These are phyloP conservation scores for Alternaria atra DNA, from an alignment of 2,329 filamentous ascomycete genomes.

Conservation along the genomic window DNA sequence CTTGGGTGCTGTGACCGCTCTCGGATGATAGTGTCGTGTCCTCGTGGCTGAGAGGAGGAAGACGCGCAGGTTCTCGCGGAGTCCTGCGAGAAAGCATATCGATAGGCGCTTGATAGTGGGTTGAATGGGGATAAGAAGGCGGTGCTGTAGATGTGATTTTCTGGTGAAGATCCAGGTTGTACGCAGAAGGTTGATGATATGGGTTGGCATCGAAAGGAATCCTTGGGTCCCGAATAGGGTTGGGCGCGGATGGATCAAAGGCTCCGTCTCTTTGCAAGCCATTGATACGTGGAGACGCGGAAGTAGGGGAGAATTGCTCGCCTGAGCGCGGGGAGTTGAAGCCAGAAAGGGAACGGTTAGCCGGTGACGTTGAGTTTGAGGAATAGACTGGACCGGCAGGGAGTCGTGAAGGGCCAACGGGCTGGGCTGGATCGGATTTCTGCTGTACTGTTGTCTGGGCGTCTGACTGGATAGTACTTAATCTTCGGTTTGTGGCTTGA, in stretches of 20 bases:
- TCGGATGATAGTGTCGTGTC: slow-evolving; percentile 54
- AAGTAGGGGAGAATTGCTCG: slow-evolving; percentile 48
- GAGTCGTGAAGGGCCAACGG: slow-evolving; percentile 34
- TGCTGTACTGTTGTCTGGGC: slow-evolving; percentile 25
- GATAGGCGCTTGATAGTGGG: slow-evolving; percentile 34
- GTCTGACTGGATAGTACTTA: slow-evolving; percentile 41
- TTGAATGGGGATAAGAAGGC: slow-evolving; percentile 24
- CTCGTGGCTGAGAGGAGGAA: slow-evolving; percentile 50
- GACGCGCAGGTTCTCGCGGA: slow-evolving; percentile 37
- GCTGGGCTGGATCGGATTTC: slow-evolving; percentile 40
- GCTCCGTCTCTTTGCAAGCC: slow-evolving; percentile 36
- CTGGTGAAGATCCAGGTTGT: slow-evolving; percentile 25
- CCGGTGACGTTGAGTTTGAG: slow-evolving; percentile 48
- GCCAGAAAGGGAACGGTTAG: slow-evolving; percentile 38
- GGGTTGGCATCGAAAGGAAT: slow-evolving; percentile 29
- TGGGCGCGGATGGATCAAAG: slow-evolving; percentile 32
- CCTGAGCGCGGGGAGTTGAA: slow-evolving; percentile 45
- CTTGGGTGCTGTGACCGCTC: slow-evolving; percentile 40
- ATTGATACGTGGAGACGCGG: slow-evolving; percentile 46
- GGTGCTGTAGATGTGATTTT: slow-evolving; percentile 31
- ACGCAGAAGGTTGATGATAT: slow-evolving; percentile 29
- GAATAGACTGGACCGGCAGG: slow-evolving; percentile 37
- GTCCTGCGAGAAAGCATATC: slow-evolving; percentile 46
- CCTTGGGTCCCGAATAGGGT: slow-evolving; percentile 31
- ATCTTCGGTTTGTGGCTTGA: slow-evolving; percentile 33